Evolutionary conservation across 148 eudicot species (phyloP).

Genomic region (Vaccinium vitisidaea): DNA sequence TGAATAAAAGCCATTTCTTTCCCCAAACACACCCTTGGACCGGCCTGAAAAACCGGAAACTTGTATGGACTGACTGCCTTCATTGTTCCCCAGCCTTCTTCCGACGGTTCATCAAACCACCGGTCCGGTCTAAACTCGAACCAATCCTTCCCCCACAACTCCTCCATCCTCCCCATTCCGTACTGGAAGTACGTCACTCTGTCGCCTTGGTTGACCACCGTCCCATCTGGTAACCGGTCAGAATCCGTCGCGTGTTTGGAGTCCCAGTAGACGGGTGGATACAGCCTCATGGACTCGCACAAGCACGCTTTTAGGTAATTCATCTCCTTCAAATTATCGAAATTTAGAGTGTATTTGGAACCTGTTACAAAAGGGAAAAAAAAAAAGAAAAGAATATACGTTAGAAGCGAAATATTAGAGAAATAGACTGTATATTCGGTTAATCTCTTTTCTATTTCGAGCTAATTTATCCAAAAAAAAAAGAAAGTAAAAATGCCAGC

Average conservation of each 20-base stretch:
- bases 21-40: conserved; percentile 88
- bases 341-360: conserved; percentile 11
- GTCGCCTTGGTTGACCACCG: conserved; percentile 47
- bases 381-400: background rate
- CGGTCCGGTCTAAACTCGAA: conserved; percentile 63
- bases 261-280: conserved; percentile 95
- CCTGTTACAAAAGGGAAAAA: background rate
- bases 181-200: conserved; percentile 82
- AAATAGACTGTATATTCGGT: no score
- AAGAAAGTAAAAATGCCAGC: background rate
- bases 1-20: conserved; percentile 88
- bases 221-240: conserved; percentile 82
- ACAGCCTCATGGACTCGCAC: conserved; percentile 77
- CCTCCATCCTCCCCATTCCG: conserved; percentile 92
- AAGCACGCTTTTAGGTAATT: conserved; percentile 58
- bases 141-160: conserved; percentile 70
- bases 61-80: conserved; percentile 58
- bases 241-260: conserved; percentile 68
- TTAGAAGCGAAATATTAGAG: background rate
- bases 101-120: conserved; percentile 43
- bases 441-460: no score
- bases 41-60: conserved; percentile 87
- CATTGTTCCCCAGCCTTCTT: conserved; percentile 9
- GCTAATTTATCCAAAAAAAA: background rate
- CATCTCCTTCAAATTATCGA: conserved; percentile 55